These are phyloP conservation scores for Claviceps lovelessii DNA, from an alignment of 2,329 filamentous ascomycete genomes.

Conservation along the genomic window DNA sequence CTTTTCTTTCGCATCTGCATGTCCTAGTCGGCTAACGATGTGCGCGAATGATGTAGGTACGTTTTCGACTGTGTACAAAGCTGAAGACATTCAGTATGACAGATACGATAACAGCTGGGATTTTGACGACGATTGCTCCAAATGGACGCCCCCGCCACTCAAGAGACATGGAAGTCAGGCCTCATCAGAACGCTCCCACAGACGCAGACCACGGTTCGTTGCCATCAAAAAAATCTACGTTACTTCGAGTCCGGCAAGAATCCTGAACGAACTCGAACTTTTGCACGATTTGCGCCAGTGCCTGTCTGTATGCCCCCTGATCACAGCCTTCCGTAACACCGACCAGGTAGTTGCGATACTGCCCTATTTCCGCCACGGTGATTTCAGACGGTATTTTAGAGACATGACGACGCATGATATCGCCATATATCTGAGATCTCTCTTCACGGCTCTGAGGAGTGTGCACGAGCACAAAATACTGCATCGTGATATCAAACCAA, in stretches of 20 bases:
- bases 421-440: constrained; percentile 72
- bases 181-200: constrained; percentile 15
- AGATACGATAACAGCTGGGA: constrained; percentile 82
- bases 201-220: constrained; percentile 53
- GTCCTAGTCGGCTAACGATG: background rate
- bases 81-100: constrained; percentile 80
- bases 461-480: constrained; percentile 78
- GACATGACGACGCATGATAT: constrained; percentile 79
- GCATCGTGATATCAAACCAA: constrained; percentile 93
- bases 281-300: constrained; percentile 76
- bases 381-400: constrained; percentile 90
- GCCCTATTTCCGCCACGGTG: constrained; percentile 88
- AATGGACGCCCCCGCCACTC: constrained; percentile 55
- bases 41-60: constrained; percentile 49
- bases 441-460: constrained; percentile 71
- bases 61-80: constrained; percentile 98
- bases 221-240: constrained; percentile 99
- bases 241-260: constrained; percentile 82
- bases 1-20: background rate
- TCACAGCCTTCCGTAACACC: constrained; percentile 88
- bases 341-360: constrained; percentile 93
- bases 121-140: constrained; percentile 47
- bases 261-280: constrained; percentile 90
- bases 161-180: constrained; percentile 31
- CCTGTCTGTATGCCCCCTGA: constrained; percentile 78